A percentile compares a stretch with the other conserved stretches of the same genome.
Conservation (phyloP, 305 asterid genomes). For the Fraxinus latifolia region DNA sequence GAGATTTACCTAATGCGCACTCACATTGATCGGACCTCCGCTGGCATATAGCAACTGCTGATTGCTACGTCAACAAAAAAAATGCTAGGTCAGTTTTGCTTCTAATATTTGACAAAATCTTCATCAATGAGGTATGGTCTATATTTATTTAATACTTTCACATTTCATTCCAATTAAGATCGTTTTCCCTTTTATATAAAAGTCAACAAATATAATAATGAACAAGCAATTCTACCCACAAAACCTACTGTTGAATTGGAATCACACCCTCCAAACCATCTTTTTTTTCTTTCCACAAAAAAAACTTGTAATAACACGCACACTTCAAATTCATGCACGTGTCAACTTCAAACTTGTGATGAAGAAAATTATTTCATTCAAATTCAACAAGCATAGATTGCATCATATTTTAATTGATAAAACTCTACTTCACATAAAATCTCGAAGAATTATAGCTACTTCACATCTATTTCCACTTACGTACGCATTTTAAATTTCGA, state of each 20-base stretch:
- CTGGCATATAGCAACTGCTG: too few species aligned
- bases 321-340: neutral
- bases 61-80: too few species aligned
- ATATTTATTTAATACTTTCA: neutral
- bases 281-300: too few species aligned
- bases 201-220: neutral
- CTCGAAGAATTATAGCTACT: neutral
- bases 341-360: neutral
- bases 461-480: neutral
- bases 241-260: neutral
- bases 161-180: neutral
- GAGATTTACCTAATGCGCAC: too few species aligned
- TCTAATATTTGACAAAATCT: too few species aligned
- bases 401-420: neutral
- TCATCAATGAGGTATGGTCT: neutral
- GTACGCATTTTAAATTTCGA: neutral
- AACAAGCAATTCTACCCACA: neutral
- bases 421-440: neutral
- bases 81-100: too few species aligned
- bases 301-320: neutral
- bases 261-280: neutral
- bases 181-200: too few species aligned
- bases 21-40: too few species aligned
- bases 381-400: neutral
- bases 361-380: neutral